Conservation (phyloP, 2,329 filamentous ascomycete species). For the Paracamarosporium sp. region DNA sequence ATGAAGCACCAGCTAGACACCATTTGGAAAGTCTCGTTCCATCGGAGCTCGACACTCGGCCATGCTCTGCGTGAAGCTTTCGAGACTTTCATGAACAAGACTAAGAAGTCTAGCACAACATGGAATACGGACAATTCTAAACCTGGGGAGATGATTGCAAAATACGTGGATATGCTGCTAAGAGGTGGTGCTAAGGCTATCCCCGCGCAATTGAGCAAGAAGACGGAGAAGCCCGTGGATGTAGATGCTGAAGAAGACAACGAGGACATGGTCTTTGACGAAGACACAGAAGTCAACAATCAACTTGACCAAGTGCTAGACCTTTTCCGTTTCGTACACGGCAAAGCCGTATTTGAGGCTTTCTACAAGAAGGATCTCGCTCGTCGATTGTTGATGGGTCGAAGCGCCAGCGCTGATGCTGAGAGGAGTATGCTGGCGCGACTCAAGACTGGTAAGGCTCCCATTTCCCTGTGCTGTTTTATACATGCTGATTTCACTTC, state of each 20-base stretch:
- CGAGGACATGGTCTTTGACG: conserved; percentile 73
- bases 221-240: conserved; percentile 61
- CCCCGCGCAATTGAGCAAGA: conserved; percentile 69
- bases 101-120: conserved; percentile 71
- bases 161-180: conserved; percentile 89
- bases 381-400: conserved; percentile 84
- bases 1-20: conserved; percentile 81
- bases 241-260: conserved; percentile 68
- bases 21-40: conserved; percentile 78
- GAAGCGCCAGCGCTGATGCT: conserved; percentile 92
- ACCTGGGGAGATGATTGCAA: conserved; percentile 98
- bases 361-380: conserved; percentile 99
- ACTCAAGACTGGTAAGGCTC: conserved; percentile 70
- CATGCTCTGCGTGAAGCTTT: conserved; percentile 86
- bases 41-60: conserved; percentile 75
- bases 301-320: conserved; percentile 93
- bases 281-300: conserved; percentile 88
- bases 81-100: conserved; percentile 89
- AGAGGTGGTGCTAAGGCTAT: conserved; percentile 86
- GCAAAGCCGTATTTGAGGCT: conserved; percentile 96
- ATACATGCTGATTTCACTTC: conserved; percentile 13
- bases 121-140: conserved; percentile 88
- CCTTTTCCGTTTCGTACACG: conserved; percentile 94
- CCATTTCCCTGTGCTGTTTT: background rate
- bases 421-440: conserved; percentile 95